These are phyloP conservation scores for Papilionanthe hybrid DNA, from an alignment of 116 monocot species.

Conservation along the genomic window DNA sequence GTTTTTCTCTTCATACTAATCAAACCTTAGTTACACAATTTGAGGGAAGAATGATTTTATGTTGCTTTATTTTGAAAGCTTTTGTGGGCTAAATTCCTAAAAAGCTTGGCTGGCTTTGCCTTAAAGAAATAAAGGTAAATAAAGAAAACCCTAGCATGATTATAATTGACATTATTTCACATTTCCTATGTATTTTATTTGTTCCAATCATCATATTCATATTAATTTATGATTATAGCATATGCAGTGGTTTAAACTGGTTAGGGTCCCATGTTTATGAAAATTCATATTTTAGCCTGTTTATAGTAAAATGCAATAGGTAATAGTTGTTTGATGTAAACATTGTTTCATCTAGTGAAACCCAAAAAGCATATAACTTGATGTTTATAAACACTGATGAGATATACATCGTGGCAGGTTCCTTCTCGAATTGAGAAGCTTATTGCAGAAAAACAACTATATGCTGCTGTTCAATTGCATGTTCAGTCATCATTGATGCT, in stretches of 20 bases:
- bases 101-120: neutral
- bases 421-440: conserved; percentile 94
- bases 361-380: neutral
- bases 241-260: neutral
- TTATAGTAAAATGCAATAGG: neutral
- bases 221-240: neutral
- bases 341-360: neutral
- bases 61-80: neutral
- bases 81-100: neutral
- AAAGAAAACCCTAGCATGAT: neutral
- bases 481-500: conserved; percentile 78
- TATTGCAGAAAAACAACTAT: conserved; percentile 76
- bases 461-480: conserved; percentile 99
- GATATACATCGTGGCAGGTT: conserved; percentile 47
- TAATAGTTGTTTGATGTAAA: neutral
- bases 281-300: neutral
- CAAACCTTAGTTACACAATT: too few species aligned
- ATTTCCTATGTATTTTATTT: neutral
- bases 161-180: neutral
- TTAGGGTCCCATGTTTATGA: neutral
- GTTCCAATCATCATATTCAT: neutral
- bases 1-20: too few species aligned
- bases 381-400: neutral
- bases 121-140: neutral
- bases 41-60: neutral